Evolutionary conservation across 495 filamentous ascomycete species (phyloP).

Genomic region (Penicillium paxilli): DNA sequence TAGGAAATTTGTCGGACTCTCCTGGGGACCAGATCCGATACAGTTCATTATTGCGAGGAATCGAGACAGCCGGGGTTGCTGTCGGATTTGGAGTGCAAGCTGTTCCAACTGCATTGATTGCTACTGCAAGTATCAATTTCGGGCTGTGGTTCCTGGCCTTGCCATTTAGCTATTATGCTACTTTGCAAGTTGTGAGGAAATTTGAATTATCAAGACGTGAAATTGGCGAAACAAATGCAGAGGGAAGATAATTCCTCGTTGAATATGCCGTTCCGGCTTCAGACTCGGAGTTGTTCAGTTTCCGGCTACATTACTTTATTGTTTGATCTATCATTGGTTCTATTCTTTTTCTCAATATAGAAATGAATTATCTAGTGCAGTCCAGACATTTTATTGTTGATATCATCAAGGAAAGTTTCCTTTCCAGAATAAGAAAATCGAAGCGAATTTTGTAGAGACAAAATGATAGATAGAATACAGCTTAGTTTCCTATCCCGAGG

Average conservation of each 20-base stretch:
- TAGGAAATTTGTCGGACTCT: slow-evolving; percentile 42
- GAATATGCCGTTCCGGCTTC: too few species aligned
- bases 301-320: too few species aligned
- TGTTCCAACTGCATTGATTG: slow-evolving; percentile 41
- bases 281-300: too few species aligned
- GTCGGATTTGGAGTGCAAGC: slow-evolving; percentile 45
- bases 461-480: background rate
- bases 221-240: background rate
- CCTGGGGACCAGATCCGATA: slow-evolving; percentile 44
- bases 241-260: background rate
- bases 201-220: background rate
- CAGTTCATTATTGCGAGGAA: slow-evolving; percentile 40
- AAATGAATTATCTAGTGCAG: too few species aligned
- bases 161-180: slow-evolving; percentile 47
- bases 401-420: too few species aligned
- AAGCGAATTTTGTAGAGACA: background rate
- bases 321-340: too few species aligned
- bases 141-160: slow-evolving; percentile 41
- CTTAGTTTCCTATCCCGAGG: background rate
- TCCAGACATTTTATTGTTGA: too few species aligned
- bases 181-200: slow-evolving; percentile 35
- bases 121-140: slow-evolving; percentile 41
- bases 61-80: slow-evolving; percentile 41
- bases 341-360: too few species aligned
- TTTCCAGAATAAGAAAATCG: too few species aligned